Evolutionary conservation across 139 green algal genomes (phyloP).

Genomic region (Desmodesmus armatus): DNA sequence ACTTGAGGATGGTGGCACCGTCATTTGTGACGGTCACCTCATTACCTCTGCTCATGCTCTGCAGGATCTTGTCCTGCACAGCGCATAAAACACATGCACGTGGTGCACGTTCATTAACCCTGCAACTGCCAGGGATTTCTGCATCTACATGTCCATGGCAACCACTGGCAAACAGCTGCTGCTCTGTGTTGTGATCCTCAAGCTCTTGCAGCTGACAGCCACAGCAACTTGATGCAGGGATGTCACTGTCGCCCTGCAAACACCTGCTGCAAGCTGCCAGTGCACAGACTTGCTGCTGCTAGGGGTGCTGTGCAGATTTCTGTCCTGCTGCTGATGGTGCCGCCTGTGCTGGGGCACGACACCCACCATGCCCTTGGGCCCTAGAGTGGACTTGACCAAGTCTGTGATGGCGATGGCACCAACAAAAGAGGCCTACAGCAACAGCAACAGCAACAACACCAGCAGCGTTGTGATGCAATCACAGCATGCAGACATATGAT

Average conservation of each 20-base stretch:
- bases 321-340: no score
- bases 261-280: no score
- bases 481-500: background rate
- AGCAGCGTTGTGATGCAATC: background rate
- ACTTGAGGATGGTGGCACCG: conserved; percentile 98
- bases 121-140: background rate
- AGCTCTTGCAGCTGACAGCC: background rate
- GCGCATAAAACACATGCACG: background rate
- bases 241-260: no score
- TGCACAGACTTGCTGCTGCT: background rate
- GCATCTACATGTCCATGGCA: background rate
- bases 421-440: conserved; percentile 90
- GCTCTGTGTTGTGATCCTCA: background rate
- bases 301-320: no score
- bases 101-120: background rate
- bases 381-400: conserved; percentile 98
- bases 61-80: conserved; percentile 98
- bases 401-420: conserved; percentile 98
- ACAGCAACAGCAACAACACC: background rate
- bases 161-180: background rate
- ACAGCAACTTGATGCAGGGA: background rate
- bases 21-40: conserved; percentile 98
- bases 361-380: conserved; percentile 97
- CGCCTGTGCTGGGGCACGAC: background rate
- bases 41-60: conserved; percentile 88